Evolutionary conservation across 208 protist species (phyloP).

Genomic region (Cochliopodium minus): DNA sequence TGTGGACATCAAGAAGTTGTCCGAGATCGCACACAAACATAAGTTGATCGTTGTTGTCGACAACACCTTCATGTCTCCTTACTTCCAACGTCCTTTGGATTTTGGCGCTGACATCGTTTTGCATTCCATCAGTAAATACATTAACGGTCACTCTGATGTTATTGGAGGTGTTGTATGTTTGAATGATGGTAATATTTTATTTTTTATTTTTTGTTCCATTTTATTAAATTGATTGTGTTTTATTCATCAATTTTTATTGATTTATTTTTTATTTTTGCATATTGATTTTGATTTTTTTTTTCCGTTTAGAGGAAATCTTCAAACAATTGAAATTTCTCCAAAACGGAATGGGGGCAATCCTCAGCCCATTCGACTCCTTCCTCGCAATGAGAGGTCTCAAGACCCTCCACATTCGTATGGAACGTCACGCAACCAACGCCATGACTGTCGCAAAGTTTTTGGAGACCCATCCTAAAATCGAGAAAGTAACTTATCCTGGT

Average conservation of each 20-base stretch:
- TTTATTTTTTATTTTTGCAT: no score
- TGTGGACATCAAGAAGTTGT: constrained; percentile 57
- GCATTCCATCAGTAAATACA: constrained; percentile 82
- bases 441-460: constrained; percentile 51
- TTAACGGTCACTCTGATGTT: constrained; percentile 79
- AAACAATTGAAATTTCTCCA: constrained; percentile 62
- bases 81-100: constrained; percentile 70
- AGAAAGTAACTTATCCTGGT: constrained; percentile 61
- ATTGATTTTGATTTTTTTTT: no score
- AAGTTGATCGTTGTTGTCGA: constrained; percentile 66
- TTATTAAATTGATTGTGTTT: no score
- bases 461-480: constrained; percentile 49
- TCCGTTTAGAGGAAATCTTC: constrained; percentile 37
- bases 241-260: no score
- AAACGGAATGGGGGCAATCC: constrained; percentile 63
- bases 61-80: constrained; percentile 83
- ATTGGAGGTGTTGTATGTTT: constrained; percentile 61
- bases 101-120: constrained; percentile 79
- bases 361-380: constrained; percentile 78
- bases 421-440: constrained; percentile 64
- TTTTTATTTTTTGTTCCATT: no score
- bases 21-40: constrained; percentile 45
- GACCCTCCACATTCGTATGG: constrained; percentile 72
- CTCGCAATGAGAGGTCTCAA: constrained; percentile 74
- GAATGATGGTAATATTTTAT: no score